Base-by-base conservation (phyloP, 1,284 basidiomycete species). In the Amylostereum chailletii region DNA sequence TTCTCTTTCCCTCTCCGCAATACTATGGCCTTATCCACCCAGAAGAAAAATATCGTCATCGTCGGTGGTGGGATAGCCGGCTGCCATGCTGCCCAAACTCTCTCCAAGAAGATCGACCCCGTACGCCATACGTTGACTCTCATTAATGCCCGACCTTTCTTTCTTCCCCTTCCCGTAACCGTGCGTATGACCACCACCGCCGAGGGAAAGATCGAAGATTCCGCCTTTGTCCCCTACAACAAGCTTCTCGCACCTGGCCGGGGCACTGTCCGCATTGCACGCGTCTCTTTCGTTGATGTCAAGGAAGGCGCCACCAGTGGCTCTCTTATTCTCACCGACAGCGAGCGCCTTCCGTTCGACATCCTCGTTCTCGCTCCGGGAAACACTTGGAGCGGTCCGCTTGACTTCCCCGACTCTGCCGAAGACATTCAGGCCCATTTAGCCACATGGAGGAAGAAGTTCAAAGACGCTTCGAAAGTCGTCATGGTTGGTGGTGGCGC, bases 401-500 rank as follows among this genome's bases (percentile, higher is more conserved):
- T 78, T 36, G 59, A 64, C 30, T 66, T 84, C 51, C 77, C 77
- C 0, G 61, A 70, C 10, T 58, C 59, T 2, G 64, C 68, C 30
- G 61, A 60, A 10, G 71, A 74, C 3, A 64, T 72, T 5, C 48
- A 68, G 10, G 61, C 64, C 11, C 66, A 71, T 46, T 54, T 83
- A 34, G 53, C 55, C 3, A 52, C 61, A 1, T 78, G 75, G 72
- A 66, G 76, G 34, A 56, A 58, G 36, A 71, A 70, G 46, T 74
- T 81, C 51, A 63, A 68, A 37, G 62, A 64, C 1, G 76, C 81
- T 1, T 65, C 68, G 32, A 69, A 75, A 54, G 68, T 83, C 48
- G 70, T 79, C 5, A 62, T 86, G 37, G 76, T 71, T 5, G 84
- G 83, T 33, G 83, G 79, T 37, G 83, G 84, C 31, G 69, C 83